Conservation (phyloP, 176 grass and related monocot genomes). For the Zea mays region Zm-B73-REFERENCE-NAM-5.0 NC_050101.1:176776501-176777000, state of each 20-base stretch:
- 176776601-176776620: constrained; percentile 72
- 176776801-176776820: constrained; percentile 17
- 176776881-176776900: constrained; percentile 16
- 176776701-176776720: constrained; percentile 28
- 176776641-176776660: constrained; percentile 94
- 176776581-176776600: constrained; percentile 88
- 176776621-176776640: constrained; percentile 79
- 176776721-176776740: constrained; percentile 54
- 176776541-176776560: constrained; percentile 91
- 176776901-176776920: constrained; percentile 24
- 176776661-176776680: constrained; percentile 85
- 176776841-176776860: constrained; percentile 28
- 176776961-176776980: background rate
- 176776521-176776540: constrained; percentile 20
- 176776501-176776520: background rate
- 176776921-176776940: constrained; percentile 11
- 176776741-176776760: constrained; percentile 33
- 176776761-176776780: constrained; percentile 55
- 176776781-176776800: constrained; percentile 26
- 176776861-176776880: background rate
- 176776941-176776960: constrained; percentile 18
- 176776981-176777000: background rate
- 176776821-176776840: constrained; percentile 15
- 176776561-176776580: constrained; percentile 74
- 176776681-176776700: constrained; percentile 70